Base-by-base conservation (phyloP, 306 rosid genomes). In the Trifolium fragiferum region DNA sequence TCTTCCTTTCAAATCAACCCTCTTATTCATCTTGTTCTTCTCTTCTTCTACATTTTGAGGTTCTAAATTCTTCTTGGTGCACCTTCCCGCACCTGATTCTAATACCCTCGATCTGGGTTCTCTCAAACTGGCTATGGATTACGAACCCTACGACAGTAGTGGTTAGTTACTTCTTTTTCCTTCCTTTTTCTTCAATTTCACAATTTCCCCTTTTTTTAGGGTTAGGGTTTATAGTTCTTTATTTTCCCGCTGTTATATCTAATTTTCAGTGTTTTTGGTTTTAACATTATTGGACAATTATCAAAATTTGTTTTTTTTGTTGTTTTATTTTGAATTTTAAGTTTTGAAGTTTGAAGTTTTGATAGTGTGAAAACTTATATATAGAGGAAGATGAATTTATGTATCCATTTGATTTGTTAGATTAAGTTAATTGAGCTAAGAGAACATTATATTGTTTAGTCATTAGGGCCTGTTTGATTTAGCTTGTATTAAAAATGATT, bases 91-190 rank as follows among this genome's bases (percentile, higher is more conserved):
- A 73, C 66, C 58, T 41, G 21, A 60, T 75, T 64, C 65, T 3
- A 14, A 16, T 60, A 44, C 10, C 25, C 43, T 72, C 21, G 67
- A 73, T 78, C 76, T 59, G 60, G 13, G 50, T 8, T 47, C 72
- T 37, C 72, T 35, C 84, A 80, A 88, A 63, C 92, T 90, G 91
- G 87, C 93, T 80, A 93, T 93, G 98, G 97, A 91, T 83, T 88
- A 87, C 93, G 96, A 89, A 78, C 98, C 97, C 63, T 89, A 83
- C 76, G 98, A 93, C 78, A 93, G 98, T 85, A 93, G 98, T 74
- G 98, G 98, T 93, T 58, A 85, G 78, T 66, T 68, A 8, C 64
- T 12, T 12, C 63, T 81, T 47, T 40, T 69, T 57, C 38, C 59
- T 73, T 35, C 33, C 30, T 51, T 69, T 7, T 68, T 54, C 5